Conservation (phyloP, 805 yeast species). For the Monosporozyma unispora region DNA sequence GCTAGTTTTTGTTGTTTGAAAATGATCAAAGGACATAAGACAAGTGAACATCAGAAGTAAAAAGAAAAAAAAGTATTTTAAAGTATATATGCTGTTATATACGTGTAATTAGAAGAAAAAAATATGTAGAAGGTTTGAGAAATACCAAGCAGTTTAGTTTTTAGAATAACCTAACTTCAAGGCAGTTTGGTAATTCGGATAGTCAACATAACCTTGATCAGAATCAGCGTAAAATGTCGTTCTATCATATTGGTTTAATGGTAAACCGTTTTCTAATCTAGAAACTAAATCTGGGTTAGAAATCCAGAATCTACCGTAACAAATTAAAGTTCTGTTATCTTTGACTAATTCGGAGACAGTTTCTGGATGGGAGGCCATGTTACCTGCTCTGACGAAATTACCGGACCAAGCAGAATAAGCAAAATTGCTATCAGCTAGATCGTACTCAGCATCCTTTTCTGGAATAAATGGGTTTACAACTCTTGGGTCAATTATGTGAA, state of each 20-base stretch:
- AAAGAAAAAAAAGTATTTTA: too few species aligned
- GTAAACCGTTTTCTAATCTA: slow-evolving; percentile 35
- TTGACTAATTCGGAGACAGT: slow-evolving; percentile 21
- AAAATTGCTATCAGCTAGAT: slow-evolving; percentile 28
- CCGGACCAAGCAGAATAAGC: slow-evolving; percentile 36
- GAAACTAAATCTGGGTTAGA: slow-evolving; percentile 48
- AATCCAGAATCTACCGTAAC: slow-evolving; percentile 40
- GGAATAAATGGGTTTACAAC: slow-evolving; percentile 19
- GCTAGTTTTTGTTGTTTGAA: too few species aligned
- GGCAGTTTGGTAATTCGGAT: slow-evolving; percentile 29
- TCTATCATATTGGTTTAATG: slow-evolving; percentile 39
- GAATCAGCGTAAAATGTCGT: slow-evolving; percentile 36
- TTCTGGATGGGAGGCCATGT: slow-evolving; percentile 16
- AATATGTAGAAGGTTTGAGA: too few species aligned
- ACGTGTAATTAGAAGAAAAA: too few species aligned
- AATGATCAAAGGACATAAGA: too few species aligned
- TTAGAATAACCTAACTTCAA: too few species aligned
- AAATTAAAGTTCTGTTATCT: slow-evolving; percentile 36
- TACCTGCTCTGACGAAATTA: slow-evolving; percentile 32
- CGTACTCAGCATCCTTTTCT: slow-evolving; percentile 20
- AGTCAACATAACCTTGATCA: slow-evolving; percentile 36
- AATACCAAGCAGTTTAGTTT: too few species aligned
- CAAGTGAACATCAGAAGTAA: too few species aligned
- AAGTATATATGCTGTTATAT: too few species aligned
- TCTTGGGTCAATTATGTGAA: slow-evolving; percentile 42